Evolutionary conservation across 805 yeast genomes (phyloP), one percentile per base, ranked within the genome.

Genomic region (Metschnikowia hibisci): DNA sequence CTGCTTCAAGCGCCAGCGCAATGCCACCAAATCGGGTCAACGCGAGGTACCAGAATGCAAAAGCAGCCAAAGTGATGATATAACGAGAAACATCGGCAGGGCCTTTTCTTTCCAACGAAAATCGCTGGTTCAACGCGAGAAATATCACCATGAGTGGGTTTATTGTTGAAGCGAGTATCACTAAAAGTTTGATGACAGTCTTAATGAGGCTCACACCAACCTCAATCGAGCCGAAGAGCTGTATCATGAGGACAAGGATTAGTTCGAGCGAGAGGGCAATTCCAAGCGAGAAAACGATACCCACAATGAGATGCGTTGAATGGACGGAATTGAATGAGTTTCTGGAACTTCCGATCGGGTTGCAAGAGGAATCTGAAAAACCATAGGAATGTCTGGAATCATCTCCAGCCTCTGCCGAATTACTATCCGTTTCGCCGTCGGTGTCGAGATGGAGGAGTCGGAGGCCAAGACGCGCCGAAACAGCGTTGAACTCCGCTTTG

Each of bases 121-220:
- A 27, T 13, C 56, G 60, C 41, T 64, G 63, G 46, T 54, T 58
- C 12, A 67, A 43, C 26, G 60, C 53, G 32, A 68, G 54, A 41
- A 59, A 60, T 12, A 69, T 51, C 4, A 67, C 58, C 20, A 67
- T 45, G 25, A 67, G 62, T n/a, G 82, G 82, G 36, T 67, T 64
- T n/a, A 72, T 45, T 15, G 71, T 59, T 2, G 72, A 61, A 15
- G 75, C 59, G 5, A 71, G 54, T 8, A 73, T 39, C 25, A 73
- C 67, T 34, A 76, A 54, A 7, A 58, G 38, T 31, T 68, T 61
- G 22, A 77, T 58, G 25, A 73, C 66, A 18, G 68, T 12, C 32
- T 63, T 62, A 64, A 77, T 73, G 32, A 69, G 58, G 11, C 55
- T 22, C 37, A 66, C 49, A 4, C 55, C 53, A 27, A 54, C 50